A percentile compares a stretch with the other conserved stretches of the same genome.
Conservation (phyloP, 2,329 filamentous ascomycete species). For the Calonectria honghensis region DNA sequence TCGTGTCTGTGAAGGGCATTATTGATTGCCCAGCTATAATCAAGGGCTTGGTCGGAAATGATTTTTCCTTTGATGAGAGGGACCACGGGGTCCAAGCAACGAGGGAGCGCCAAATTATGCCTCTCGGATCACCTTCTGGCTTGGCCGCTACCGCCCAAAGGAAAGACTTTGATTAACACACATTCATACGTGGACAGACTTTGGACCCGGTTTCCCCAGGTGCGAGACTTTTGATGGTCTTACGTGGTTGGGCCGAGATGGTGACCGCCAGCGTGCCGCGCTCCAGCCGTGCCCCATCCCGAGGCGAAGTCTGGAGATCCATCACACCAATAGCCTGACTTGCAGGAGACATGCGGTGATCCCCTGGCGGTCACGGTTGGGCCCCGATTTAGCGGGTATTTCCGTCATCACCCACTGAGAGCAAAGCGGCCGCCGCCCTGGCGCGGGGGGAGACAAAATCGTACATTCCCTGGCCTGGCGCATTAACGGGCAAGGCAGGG, state of each 20-base stretch:
- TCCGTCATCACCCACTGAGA: conserved; percentile 30
- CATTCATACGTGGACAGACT: conserved; percentile 6
- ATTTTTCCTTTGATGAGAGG: conserved; percentile 28
- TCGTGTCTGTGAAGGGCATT: background rate
- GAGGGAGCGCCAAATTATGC: conserved; percentile 17
- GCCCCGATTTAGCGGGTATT: conserved; percentile 39
- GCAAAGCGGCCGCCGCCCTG: conserved; percentile 18
- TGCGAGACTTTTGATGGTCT: conserved; percentile 11
- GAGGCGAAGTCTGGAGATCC: conserved; percentile 50
- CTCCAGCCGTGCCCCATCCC: conserved; percentile 27
- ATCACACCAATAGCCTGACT: conserved; percentile 53
- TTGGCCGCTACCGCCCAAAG: conserved; percentile 21
- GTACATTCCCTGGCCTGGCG: conserved; percentile 11
- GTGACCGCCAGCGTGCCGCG: conserved; percentile 13
- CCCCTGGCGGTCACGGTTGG: conserved; percentile 41
- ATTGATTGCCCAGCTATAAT: conserved; percentile 1
- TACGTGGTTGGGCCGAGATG: conserved; percentile 25
- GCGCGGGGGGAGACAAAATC: conserved; percentile 5
- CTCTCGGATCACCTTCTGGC: conserved; percentile 28
- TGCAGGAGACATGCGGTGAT: conserved; percentile 50
- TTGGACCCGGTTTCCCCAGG: background rate
- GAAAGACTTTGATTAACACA: background rate
- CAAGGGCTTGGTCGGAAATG: conserved; percentile 21
- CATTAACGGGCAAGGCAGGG: background rate
- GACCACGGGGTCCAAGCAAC: conserved; percentile 19